Base-by-base conservation (phyloP, 257 asterid species). In the Plectranthus barbatus region DNA sequence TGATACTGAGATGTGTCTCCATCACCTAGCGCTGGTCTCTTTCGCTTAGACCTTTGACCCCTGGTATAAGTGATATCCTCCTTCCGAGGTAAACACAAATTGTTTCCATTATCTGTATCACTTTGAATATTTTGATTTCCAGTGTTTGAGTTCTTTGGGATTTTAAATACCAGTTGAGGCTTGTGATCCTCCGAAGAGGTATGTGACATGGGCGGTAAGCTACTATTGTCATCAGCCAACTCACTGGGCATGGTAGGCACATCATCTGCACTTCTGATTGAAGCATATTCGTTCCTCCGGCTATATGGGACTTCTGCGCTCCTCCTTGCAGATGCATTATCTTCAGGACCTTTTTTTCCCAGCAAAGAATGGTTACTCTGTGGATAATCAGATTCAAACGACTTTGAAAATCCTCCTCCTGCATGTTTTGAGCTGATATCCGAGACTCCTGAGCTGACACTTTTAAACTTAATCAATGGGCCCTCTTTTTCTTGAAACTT, bases 31-130 rank as follows among this genome's bases (percentile, higher is more conserved):
- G 83, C 72, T 15, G 87, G 84, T 52, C 97, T 87, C 74, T 75
- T 90, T 69, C 97, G 68, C 70, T 89, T 92, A 36, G 99, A 89
- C 71, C 96, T 78, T 61, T 83, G 99, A 49, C 99, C 97, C 82
- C 95, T 83, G 23, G 80, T 73, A 73, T 73, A 81, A 64, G 81
- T 74, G 63, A 74, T 83, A 71, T 86, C 95, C 9, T 80, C 82
- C 75, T 85, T 86, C 62, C 81, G 77, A 26, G 82, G 59, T 60
- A 80, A 56, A 56, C 73, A 62, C 73, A 74, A 66, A 2, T 74
- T 67, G 33, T 45, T 61, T 64, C 68, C 84, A 56, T 29, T 45
- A 44, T 31, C 66, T 33, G 26, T 31, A 72, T 52, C 65, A 66
- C 68, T 62, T 20, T 57, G 58, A 69, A 44, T 62, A 75, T 56